A percentile compares a stretch with the other conserved stretches of the same genome.
Evolutionary conservation across 2,329 filamentous ascomycete species (phyloP).

Genomic region (Exophiala lecanii-corni): DNA sequence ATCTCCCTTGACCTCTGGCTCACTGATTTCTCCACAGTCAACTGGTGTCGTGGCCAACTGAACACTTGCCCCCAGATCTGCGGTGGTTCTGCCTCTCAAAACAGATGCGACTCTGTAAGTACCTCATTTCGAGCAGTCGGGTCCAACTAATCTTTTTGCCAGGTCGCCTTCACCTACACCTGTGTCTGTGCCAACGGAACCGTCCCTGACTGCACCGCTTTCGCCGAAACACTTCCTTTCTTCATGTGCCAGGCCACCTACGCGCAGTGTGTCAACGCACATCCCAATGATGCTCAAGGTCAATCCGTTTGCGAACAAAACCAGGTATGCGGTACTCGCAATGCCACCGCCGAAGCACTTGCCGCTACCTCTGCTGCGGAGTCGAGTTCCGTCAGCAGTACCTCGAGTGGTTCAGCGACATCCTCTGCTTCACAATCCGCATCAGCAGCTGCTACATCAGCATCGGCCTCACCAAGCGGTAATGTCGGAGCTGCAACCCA

Average conservation of each 20-base stretch:
- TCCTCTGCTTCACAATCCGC: constrained; percentile 31
- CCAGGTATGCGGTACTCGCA: constrained; percentile 50
- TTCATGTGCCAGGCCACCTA: constrained; percentile 55
- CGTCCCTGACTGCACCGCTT: constrained; percentile 52
- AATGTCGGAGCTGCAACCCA: constrained; percentile 44
- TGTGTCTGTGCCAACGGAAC: constrained; percentile 57
- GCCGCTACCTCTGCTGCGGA: constrained; percentile 30
- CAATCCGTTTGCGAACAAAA: constrained; percentile 46
- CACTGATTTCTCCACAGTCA: constrained; percentile 30
- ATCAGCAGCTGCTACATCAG: constrained; percentile 31
- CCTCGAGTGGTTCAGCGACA: constrained; percentile 31
- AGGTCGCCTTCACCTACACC: constrained; percentile 50
- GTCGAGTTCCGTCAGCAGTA: constrained; percentile 31
- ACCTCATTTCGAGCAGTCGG: neutral
- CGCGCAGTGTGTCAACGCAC: constrained; percentile 42
- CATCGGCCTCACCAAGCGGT: constrained; percentile 29
- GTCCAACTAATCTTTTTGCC: constrained; percentile 15
- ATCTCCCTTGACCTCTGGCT: no score
- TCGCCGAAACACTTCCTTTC: constrained; percentile 55
- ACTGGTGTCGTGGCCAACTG: constrained; percentile 56
- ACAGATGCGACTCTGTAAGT: constrained; percentile 56
- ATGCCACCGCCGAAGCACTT: constrained; percentile 34
- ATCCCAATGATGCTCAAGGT: constrained; percentile 43
- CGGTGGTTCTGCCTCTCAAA: constrained; percentile 44
- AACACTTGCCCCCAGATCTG: constrained; percentile 60